A percentile compares a stretch with the other conserved stretches of the same genome.
Conservation (phyloP, 2,329 filamentous ascomycete species). For the Verticillium nubilum region DNA sequence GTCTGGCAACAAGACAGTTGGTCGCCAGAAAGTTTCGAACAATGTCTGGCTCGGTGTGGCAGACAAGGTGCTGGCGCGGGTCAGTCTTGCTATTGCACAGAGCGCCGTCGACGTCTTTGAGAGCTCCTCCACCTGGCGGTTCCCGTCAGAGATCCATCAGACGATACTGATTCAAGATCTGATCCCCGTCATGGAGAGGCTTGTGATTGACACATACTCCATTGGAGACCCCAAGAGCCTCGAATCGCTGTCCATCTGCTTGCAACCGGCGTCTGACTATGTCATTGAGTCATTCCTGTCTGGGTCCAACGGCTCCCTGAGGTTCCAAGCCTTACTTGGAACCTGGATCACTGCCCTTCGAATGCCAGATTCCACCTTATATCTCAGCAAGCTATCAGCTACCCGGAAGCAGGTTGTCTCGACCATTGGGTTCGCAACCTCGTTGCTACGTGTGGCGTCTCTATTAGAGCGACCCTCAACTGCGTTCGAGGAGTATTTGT, state of each 20-base stretch:
- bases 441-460: conserved; percentile 64
- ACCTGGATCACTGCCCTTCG: conserved; percentile 60
- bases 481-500: conserved; percentile 70
- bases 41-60: conserved; percentile 67
- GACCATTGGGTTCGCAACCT: conserved; percentile 61
- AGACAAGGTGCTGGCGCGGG: conserved; percentile 68
- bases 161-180: conserved; percentile 64
- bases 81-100: conserved; percentile 67
- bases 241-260: conserved; percentile 48
- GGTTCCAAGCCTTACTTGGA: conserved; percentile 71
- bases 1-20: conserved; percentile 42
- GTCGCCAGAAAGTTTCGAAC: conserved; percentile 38
- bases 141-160: conserved; percentile 61
- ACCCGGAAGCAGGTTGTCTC: conserved; percentile 59
- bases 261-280: conserved; percentile 70
- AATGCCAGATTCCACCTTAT: conserved; percentile 56
- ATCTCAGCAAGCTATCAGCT: conserved; percentile 46
- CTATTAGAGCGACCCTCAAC: conserved; percentile 57
- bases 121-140: conserved; percentile 82
- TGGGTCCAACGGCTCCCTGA: conserved; percentile 61
- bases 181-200: conserved; percentile 62
- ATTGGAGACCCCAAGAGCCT: conserved; percentile 56
- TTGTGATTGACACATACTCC: conserved; percentile 69
- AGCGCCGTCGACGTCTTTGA: conserved; percentile 79
- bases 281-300: conserved; percentile 73